A percentile compares a stretch with the other conserved stretches of the same genome.
These are phyloP conservation scores for Chaetomium globosum DNA, from an alignment of 2,329 filamentous ascomycete species.

Conservation along the genomic window DNA sequence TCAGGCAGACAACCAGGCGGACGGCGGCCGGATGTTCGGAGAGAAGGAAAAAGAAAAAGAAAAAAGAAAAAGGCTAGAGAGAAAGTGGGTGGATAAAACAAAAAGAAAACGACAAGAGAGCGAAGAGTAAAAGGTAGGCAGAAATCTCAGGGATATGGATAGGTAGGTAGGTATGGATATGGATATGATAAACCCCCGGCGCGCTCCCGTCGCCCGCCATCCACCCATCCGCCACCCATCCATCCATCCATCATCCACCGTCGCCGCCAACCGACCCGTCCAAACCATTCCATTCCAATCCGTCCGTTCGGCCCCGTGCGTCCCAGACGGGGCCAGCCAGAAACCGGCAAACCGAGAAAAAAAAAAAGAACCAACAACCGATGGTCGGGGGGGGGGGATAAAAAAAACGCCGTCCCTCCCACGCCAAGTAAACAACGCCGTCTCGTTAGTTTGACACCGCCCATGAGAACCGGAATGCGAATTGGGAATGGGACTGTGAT, in stretches of 20 bases:
- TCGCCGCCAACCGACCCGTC: background rate
- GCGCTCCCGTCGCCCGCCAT: background rate
- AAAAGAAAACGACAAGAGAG: conserved; percentile 1
- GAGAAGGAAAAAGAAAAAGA: too few species aligned
- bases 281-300: background rate
- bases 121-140: background rate
- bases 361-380: conserved; percentile 5
- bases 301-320: background rate
- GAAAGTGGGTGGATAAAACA: background rate
- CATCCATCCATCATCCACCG: background rate
- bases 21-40: background rate
- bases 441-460: conserved; percentile 4
- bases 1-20: background rate
- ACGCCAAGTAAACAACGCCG: background rate
- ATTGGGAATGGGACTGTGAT: background rate
- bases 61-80: background rate
- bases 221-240: too few species aligned
- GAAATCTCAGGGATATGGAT: conserved; percentile 1
- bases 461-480: conserved; percentile 5
- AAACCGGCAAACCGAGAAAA: conserved; percentile 1
- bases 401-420: background rate
- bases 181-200: conserved; percentile 1
- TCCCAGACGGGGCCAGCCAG: background rate
- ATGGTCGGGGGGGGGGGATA: background rate
- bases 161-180: conserved; percentile 10